phyloP scores from a whole-genome alignment of 139 green algal genomes.

The Haematococcus sp. region DNA sequence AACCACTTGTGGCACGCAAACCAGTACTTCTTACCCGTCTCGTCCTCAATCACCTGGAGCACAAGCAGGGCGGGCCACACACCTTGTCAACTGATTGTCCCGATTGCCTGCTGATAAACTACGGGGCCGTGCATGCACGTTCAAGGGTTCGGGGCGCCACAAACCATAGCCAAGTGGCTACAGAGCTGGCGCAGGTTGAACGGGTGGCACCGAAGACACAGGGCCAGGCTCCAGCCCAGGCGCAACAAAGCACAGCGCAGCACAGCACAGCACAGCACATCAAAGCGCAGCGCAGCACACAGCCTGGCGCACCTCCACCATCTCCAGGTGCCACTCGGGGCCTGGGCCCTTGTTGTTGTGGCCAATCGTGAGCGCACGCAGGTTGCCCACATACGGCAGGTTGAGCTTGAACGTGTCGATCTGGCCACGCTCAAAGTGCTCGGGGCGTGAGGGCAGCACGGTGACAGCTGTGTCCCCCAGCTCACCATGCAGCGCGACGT shows the following conservation, averaged over 20 bases:
- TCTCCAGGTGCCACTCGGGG: constrained; percentile 53
- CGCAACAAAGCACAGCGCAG: too few relatives aligned
- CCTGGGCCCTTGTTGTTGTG: constrained; percentile 55
- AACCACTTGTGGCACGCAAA: constrained; percentile 59
- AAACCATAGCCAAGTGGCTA: too few relatives aligned
- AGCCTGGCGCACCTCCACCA: constrained; percentile 51
- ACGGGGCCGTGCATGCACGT: too few relatives aligned
- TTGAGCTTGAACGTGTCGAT: constrained; percentile 63
- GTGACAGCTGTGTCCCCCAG: constrained; percentile 38
- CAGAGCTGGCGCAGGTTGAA: too few relatives aligned
- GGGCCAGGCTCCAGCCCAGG: too few relatives aligned
- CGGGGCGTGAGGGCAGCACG: constrained; percentile 46
- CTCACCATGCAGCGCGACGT: constrained; percentile 51
- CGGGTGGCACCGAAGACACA: too few relatives aligned
- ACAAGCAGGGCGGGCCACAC: not conserved
- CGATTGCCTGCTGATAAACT: too few relatives aligned
- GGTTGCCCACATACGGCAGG: constrained; percentile 50
- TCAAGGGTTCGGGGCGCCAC: too few relatives aligned
- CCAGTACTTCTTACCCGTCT: constrained; percentile 13
- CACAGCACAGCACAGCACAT: too few relatives aligned
- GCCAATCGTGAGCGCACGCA: constrained; percentile 54
- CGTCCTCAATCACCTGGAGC: constrained; percentile 13
- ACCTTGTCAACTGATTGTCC: not conserved
- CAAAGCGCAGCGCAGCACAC: too few relatives aligned
- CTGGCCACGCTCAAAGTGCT: constrained; percentile 59